Evolutionary conservation across 2,329 filamentous ascomycete genomes (phyloP).

Genomic region (Alternaria sp.): DNA sequence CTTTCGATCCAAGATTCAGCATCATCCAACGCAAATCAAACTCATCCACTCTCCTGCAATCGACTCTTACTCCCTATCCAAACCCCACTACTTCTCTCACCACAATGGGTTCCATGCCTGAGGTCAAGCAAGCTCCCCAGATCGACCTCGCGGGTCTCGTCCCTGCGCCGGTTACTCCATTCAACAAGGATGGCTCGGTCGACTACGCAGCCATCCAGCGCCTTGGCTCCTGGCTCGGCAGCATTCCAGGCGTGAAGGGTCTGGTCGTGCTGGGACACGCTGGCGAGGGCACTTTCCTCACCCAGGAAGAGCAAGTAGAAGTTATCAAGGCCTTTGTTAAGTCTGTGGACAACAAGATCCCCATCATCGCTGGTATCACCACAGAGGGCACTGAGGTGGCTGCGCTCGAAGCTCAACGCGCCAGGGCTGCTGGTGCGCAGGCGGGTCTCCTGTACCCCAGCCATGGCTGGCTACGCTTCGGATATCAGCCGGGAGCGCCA

Average conservation of each 20-base stretch:
- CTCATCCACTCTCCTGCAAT: neutral
- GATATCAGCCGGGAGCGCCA: conserved; percentile 59
- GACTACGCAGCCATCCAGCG: conserved; percentile 61
- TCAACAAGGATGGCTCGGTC: conserved; percentile 56
- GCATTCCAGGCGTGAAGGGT: conserved; percentile 59
- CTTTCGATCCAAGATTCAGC: neutral
- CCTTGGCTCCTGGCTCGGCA: conserved; percentile 60
- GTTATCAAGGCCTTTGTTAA: conserved; percentile 62
- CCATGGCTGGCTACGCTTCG: conserved; percentile 63
- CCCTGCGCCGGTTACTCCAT: conserved; percentile 60
- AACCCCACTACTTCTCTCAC: neutral
- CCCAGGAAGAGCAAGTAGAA: conserved; percentile 55
- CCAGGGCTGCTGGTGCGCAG: conserved; percentile 58
- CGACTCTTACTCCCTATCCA: neutral
- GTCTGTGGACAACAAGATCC: conserved; percentile 58
- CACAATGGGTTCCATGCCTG: conserved; percentile 34
- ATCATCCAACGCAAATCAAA: neutral
- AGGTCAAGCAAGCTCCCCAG: conserved; percentile 26
- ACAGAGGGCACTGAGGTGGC: conserved; percentile 61
- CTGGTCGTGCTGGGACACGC: conserved; percentile 62
- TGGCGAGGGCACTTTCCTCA: conserved; percentile 62
- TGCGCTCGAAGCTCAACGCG: conserved; percentile 59
- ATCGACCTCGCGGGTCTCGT: conserved; percentile 59
- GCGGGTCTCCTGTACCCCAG: conserved; percentile 61
- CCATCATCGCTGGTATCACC: conserved; percentile 61